Base-by-base conservation (phyloP, 139 green algal genomes). In the Picochlorum costavermella region DNA sequence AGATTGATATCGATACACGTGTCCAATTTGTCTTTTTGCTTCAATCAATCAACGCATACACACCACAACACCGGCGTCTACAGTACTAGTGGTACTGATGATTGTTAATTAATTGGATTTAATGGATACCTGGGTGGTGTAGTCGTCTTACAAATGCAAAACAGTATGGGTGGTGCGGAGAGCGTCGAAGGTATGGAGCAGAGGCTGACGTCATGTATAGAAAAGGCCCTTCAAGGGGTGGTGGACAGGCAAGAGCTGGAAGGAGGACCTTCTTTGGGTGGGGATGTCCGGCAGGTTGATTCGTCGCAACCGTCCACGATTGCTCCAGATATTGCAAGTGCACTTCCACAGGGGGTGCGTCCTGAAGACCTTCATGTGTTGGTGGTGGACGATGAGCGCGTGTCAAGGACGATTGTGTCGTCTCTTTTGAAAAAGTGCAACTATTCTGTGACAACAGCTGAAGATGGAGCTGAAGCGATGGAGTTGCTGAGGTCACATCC, bases 311-410 rank as follows among this genome's bases (percentile, higher is more conserved):
- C 25, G 11, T 8, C 50, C 33, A 40, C 33, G 20, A 23, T 23
- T 23, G 20, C 20, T 23, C 20, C 20, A 40, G 33, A 40, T 40
- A 13, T 40, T 40, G 33, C 33, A 23, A 53, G 17, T 28, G 14
- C 30, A 20, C 13, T n/a, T n/a, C 17, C 6, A 9, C 46, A 53
- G 10, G n/a, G 58, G 10, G 8, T 66, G 46, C 25, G 12, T 16
- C 46, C 60, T 28, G 29, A 29, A 65, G 72, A 85, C 20, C 56
- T 94, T 1, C 80, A 88, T 53, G 80, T 95, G 1, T 60, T 95
- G 48, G 71, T 94, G 4, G 89, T 96, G 8, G 89, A 96, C 40
- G 89, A 96, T 44, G 89, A 96, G 60, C 62, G 78, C 1, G 68
- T 96, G 4, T 79, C 66, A 2, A 67, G 88, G 0, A 55, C 87